A percentile compares a stretch with the other conserved stretches of the same genome.
phyloP scores from a whole-genome alignment of 495 filamentous ascomycete genomes.

The Penicillium pulvis region DNA sequence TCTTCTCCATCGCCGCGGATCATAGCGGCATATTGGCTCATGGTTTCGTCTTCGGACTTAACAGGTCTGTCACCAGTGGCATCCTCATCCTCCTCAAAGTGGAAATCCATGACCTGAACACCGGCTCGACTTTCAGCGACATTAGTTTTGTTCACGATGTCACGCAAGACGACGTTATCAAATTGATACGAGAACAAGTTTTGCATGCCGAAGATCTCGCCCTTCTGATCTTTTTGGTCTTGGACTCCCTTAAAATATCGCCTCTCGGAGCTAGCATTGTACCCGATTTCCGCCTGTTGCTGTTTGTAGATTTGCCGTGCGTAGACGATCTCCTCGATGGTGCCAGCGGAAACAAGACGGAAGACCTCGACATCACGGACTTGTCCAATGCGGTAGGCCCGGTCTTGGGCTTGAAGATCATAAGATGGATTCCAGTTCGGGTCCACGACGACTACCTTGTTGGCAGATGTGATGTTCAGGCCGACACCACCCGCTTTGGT shows the following conservation, averaged over 20 bases:
- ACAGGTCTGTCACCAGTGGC: conserved; percentile 27
- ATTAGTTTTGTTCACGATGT: conserved; percentile 98
- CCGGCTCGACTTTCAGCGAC: conserved; percentile 89
- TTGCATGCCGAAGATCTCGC: conserved; percentile 88
- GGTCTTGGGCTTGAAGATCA: conserved; percentile 94
- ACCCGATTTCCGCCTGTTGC: conserved; percentile 97
- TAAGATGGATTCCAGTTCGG: conserved; percentile 97
- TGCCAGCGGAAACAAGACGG: conserved; percentile 87
- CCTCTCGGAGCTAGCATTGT: conserved; percentile 87
- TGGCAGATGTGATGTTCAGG: conserved; percentile 94
- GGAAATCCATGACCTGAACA: conserved; percentile 73
- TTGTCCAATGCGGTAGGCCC: conserved; percentile 95
- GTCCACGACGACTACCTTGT: conserved; percentile 97
- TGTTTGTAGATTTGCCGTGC: conserved; percentile 98
- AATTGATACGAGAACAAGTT: conserved; percentile 87
- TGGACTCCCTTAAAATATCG: conserved; percentile 96
- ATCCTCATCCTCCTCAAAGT: conserved; percentile 63
- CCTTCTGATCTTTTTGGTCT: conserved; percentile 76
- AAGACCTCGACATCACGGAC: conserved; percentile 93
- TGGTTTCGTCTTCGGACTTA: conserved; percentile 55
- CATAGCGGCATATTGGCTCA: conserved; percentile 75
- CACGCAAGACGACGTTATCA: conserved; percentile 77
- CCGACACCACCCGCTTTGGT: conserved; percentile 90
- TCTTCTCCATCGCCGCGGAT: conserved; percentile 58
- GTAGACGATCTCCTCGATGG: conserved; percentile 97